These are phyloP conservation scores for Spencermartinsiella europaea DNA, from an alignment of 805 yeast species.

Conservation along the genomic window DNA sequence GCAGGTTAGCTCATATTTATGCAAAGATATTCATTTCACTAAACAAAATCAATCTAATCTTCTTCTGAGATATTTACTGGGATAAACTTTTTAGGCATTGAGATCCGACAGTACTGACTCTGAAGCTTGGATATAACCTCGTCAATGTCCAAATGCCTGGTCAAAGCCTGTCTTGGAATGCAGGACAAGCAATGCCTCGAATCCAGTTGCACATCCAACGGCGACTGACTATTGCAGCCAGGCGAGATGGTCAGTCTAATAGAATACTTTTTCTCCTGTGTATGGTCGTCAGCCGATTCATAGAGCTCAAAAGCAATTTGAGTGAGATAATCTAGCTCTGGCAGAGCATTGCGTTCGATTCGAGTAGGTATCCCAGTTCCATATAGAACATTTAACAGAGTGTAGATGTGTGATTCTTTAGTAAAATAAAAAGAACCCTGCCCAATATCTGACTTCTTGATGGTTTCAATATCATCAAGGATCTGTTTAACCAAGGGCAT, in stretches of 20 bases:
- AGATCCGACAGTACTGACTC: slow-evolving; percentile 78
- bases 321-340: slow-evolving; percentile 91
- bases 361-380: slow-evolving; percentile 94
- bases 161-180: slow-evolving; percentile 82
- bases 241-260: slow-evolving; percentile 90
- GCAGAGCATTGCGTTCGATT: slow-evolving; percentile 89
- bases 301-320: slow-evolving; percentile 92
- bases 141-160: slow-evolving; percentile 90
- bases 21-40: background rate
- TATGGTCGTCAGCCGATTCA: slow-evolving; percentile 62
- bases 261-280: slow-evolving; percentile 76
- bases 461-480: slow-evolving; percentile 68
- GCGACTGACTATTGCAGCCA: slow-evolving; percentile 97
- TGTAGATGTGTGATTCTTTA: slow-evolving; percentile 94
- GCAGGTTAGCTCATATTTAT: background rate
- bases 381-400: slow-evolving; percentile 81
- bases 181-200: slow-evolving; percentile 95
- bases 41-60: background rate
- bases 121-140: slow-evolving; percentile 75
- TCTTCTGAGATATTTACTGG: slow-evolving; percentile 23
- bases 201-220: slow-evolving; percentile 92
- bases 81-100: slow-evolving; percentile 60
- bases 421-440: slow-evolving; percentile 89
- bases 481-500: slow-evolving; percentile 90
- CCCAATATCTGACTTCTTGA: slow-evolving; percentile 74